A percentile compares a stretch with the other conserved stretches of the same genome.
These are phyloP conservation scores for Curvularia spicifera DNA, from an alignment of 2,329 filamentous ascomycete species.

Conservation along the genomic window DNA sequence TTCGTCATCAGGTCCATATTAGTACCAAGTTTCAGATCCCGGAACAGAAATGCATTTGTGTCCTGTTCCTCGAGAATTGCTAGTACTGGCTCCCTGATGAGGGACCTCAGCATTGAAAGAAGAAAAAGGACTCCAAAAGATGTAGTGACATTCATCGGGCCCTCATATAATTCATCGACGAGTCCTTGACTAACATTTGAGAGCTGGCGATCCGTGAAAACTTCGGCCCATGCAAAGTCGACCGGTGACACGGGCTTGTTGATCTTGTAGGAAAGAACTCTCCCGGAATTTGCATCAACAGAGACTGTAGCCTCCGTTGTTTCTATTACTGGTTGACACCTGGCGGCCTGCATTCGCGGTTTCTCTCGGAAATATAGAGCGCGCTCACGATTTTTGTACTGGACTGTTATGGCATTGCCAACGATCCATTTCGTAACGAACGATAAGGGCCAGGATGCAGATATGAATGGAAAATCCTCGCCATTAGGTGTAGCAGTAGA, in stretches of 20 bases:
- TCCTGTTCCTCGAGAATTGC: slow-evolving; percentile 11
- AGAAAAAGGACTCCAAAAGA: not conserved
- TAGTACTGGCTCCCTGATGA: slow-evolving; percentile 15
- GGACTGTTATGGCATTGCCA: not conserved
- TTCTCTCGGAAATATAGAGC: too few relatives aligned
- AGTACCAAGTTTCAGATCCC: slow-evolving; percentile 27
- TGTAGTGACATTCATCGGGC: not conserved
- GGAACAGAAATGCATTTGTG: slow-evolving; percentile 37
- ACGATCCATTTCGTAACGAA: not conserved
- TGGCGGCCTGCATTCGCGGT: too few relatives aligned
- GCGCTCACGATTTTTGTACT: too few relatives aligned
- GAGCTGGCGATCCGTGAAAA: not conserved
- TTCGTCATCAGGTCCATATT: slow-evolving; percentile 45
- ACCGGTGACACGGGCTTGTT: not conserved
- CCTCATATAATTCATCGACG: not conserved
- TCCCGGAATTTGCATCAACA: too few relatives aligned
- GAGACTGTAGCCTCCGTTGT: too few relatives aligned
- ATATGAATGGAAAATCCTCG: too few relatives aligned
- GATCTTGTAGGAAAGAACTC: too few relatives aligned
- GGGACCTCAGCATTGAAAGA: not conserved
- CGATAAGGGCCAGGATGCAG: not conserved
- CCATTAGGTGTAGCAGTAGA: not conserved
- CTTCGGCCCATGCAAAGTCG: not conserved
- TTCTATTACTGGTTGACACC: too few relatives aligned
- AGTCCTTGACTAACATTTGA: not conserved